Conservation (phyloP, 2,329 filamentous ascomycete genomes). For the Uncinocarpus reesii region DNA sequence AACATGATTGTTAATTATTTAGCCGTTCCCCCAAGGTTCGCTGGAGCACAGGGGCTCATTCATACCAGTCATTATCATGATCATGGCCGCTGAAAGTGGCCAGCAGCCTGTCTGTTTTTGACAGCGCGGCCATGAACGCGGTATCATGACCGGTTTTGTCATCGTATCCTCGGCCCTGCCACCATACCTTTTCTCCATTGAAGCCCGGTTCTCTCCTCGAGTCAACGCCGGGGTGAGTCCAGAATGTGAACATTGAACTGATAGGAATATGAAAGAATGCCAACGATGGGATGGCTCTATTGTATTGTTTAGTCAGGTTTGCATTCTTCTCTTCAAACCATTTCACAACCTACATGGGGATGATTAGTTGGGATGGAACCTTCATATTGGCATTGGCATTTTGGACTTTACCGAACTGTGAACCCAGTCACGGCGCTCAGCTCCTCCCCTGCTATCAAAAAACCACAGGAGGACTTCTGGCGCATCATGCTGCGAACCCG, state of each 20-base stretch:
- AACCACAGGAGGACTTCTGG: not conserved
- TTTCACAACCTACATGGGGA: no score
- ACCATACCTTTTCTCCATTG: not conserved
- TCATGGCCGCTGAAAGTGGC: not conserved
- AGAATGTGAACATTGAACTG: not conserved
- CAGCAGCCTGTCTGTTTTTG: not conserved
- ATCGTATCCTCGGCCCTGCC: not conserved
- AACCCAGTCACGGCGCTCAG: not conserved
- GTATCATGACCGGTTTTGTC: not conserved
- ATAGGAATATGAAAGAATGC: constrained; percentile 1
- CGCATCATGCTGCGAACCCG: not conserved
- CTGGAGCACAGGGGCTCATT: no score
- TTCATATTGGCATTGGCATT: no score
- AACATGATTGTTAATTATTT: not conserved
- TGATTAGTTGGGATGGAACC: no score
- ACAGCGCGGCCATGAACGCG: not conserved
- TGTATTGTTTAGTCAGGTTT: not conserved
- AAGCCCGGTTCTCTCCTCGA: not conserved
- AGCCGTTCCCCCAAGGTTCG: no score
- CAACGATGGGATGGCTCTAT: not conserved
- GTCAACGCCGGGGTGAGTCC: not conserved
- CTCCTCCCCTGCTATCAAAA: not conserved
- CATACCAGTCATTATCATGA: not conserved
- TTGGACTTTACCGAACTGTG: no score
- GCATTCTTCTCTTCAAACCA: not conserved